Conservation (phyloP, 2,329 filamentous ascomycete species). For the Pestalotiopsis sp. region DNA sequence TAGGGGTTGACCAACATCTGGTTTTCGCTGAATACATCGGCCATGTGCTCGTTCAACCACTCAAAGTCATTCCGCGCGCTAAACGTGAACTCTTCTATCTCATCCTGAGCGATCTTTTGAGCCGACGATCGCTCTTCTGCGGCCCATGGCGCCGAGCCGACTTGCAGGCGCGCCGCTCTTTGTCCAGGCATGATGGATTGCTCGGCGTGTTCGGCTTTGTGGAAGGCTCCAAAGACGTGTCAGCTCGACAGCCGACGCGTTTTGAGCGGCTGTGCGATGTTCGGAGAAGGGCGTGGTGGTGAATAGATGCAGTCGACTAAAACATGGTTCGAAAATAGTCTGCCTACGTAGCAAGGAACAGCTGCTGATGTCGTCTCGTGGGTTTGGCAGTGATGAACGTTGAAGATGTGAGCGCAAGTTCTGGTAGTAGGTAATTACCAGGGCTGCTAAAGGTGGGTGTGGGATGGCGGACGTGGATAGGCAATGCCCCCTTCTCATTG, state of each 20-base stretch:
- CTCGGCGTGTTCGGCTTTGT: background rate
- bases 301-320: background rate
- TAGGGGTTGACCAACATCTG: slow-evolving; percentile 68
- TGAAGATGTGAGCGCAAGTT: slow-evolving; percentile 4
- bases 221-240: slow-evolving; percentile 5
- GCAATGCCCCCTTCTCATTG: slow-evolving; percentile 3
- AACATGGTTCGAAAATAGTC: background rate
- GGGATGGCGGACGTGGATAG: background rate
- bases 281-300: background rate
- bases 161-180: slow-evolving; percentile 57
- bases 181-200: slow-evolving; percentile 32
- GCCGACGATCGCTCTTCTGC: slow-evolving; percentile 81
- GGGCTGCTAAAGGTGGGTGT: background rate
- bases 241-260: slow-evolving; percentile 12
- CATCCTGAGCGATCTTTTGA: slow-evolving; percentile 73
- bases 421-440: background rate
- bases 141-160: slow-evolving; percentile 86
- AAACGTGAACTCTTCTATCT: slow-evolving; percentile 91
- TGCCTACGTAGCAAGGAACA: background rate
- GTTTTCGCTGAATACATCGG: slow-evolving; percentile 84
- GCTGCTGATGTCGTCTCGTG: background rate
- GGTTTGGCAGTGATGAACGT: background rate
- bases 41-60: slow-evolving; percentile 99
- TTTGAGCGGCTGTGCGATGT: background rate
- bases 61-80: slow-evolving; percentile 92